A percentile compares a stretch with the other conserved stretches of the same genome.
phyloP scores from a whole-genome alignment of 2,329 filamentous ascomycete species.

The Epichloe scottii region DNA sequence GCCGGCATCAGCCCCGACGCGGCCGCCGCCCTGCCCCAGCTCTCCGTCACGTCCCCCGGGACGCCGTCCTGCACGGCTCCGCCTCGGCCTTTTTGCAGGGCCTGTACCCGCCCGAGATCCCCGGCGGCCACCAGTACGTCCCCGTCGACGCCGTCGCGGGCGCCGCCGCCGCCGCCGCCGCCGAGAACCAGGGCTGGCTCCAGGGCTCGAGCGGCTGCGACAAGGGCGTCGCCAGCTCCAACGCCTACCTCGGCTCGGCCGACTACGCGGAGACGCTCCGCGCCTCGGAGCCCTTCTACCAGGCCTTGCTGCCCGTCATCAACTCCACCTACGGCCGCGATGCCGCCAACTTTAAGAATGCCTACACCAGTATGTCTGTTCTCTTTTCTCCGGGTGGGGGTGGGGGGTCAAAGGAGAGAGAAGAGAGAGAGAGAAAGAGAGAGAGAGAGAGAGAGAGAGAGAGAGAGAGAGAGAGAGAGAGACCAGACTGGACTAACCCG shows the following conservation, averaged over 20 bases:
- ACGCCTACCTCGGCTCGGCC: conserved; percentile 37
- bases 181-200: conserved; percentile 45
- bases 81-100: conserved; percentile 73
- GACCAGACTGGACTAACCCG: no score
- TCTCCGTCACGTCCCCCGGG: conserved; percentile 59
- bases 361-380: conserved; percentile 40
- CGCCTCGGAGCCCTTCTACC: conserved; percentile 48
- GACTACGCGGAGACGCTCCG: conserved; percentile 32
- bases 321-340: conserved; percentile 35
- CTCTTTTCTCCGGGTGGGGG: no score
- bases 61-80: conserved; percentile 69
- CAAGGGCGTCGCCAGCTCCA: conserved; percentile 41
- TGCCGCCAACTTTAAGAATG: conserved; percentile 43
- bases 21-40: conserved; percentile 39
- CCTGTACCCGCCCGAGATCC: conserved; percentile 32
- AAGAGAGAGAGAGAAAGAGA: no score
- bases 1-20: conserved; percentile 51
- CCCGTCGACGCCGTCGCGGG: conserved; percentile 48
- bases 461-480: no score
- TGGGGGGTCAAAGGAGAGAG: no score
- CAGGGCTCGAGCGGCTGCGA: conserved; percentile 45
- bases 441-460: no score
- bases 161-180: conserved; percentile 40
- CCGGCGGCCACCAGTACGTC: conserved; percentile 59
- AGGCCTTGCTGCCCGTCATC: conserved; percentile 39